Conservation (phyloP, 495 filamentous ascomycete genomes). For the Xylaria nigripes region DNA sequence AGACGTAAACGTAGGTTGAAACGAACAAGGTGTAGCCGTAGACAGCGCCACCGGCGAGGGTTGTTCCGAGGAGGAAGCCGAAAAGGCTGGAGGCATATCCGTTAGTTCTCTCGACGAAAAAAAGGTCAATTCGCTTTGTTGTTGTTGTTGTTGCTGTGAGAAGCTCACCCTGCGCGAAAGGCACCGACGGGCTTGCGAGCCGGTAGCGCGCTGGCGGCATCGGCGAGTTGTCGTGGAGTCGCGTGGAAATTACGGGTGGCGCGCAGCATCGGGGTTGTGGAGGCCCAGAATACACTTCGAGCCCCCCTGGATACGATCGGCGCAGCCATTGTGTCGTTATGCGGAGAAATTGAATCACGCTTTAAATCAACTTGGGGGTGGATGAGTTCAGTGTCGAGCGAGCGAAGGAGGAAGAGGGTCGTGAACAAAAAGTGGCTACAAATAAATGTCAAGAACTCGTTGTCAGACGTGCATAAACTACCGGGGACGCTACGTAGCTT, state of each 20-base stretch:
- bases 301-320: constrained; percentile 33
- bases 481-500: too few relatives aligned
- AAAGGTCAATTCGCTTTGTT: neutral
- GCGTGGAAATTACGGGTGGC: constrained; percentile 36
- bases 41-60: constrained; percentile 66
- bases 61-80: constrained; percentile 84
- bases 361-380: too few relatives aligned
- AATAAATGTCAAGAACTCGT: too few relatives aligned
- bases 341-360: constrained; percentile 10
- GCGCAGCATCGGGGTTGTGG: constrained; percentile 14
- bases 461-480: neutral
- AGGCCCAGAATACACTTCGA: constrained; percentile 23
- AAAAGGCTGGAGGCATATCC: constrained; percentile 55
- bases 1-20: neutral
- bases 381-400: neutral
- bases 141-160: neutral
- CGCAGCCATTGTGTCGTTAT: constrained; percentile 35
- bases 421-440: too few relatives aligned
- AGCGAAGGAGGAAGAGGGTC: too few relatives aligned
- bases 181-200: constrained; percentile 78
- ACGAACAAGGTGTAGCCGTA: constrained; percentile 75
- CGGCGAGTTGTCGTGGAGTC: constrained; percentile 36
- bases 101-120: constrained; percentile 13
- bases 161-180: constrained; percentile 81
- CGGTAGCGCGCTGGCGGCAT: constrained; percentile 45